These are phyloP conservation scores for Arthrobotrys sinensis DNA, from an alignment of 2,329 filamentous ascomycete species.

Conservation along the genomic window DNA sequence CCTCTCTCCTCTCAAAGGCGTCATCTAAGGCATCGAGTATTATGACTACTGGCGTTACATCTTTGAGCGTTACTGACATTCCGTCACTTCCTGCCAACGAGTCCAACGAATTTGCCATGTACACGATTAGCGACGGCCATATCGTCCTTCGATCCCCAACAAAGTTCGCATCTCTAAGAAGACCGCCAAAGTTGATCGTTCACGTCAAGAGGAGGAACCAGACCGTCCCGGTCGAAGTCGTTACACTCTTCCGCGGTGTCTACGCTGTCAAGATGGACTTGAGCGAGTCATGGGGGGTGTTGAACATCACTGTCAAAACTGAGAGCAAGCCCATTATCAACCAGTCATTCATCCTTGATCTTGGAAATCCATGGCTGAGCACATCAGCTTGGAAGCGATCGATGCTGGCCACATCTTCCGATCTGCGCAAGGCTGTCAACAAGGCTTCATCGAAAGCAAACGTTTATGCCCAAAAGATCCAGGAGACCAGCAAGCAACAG, in stretches of 20 bases:
- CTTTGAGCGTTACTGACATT: slow-evolving; percentile 52
- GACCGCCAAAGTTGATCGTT: slow-evolving; percentile 70
- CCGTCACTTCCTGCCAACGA: slow-evolving; percentile 63
- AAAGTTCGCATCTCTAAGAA: slow-evolving; percentile 68
- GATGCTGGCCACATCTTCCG: slow-evolving; percentile 62
- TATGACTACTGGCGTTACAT: slow-evolving; percentile 51
- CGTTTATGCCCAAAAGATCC: slow-evolving; percentile 62
- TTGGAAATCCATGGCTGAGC: slow-evolving; percentile 72
- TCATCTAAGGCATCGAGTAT: slow-evolving; percentile 29
- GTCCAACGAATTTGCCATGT: slow-evolving; percentile 70
- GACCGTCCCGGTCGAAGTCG: slow-evolving; percentile 69
- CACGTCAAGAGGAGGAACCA: slow-evolving; percentile 69
- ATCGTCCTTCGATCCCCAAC: slow-evolving; percentile 72
- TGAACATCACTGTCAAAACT: slow-evolving; percentile 75
- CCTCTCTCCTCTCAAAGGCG: slow-evolving; percentile 30
- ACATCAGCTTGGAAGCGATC: slow-evolving; percentile 69
- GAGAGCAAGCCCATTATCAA: slow-evolving; percentile 75
- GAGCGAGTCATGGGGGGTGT: slow-evolving; percentile 73
- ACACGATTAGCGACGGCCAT: slow-evolving; percentile 72
- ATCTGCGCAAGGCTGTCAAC: slow-evolving; percentile 62
- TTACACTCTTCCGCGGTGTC: slow-evolving; percentile 72
- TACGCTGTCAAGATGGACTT: slow-evolving; percentile 69
- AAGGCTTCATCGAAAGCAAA: slow-evolving; percentile 63
- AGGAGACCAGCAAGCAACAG: slow-evolving; percentile 61
- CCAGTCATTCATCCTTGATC: slow-evolving; percentile 75